Percentiles rank a stretch among this genome's conserved stretches.
phyloP scores from a whole-genome alignment of 495 filamentous ascomycete genomes.

The Neurospora sp. region DNA sequence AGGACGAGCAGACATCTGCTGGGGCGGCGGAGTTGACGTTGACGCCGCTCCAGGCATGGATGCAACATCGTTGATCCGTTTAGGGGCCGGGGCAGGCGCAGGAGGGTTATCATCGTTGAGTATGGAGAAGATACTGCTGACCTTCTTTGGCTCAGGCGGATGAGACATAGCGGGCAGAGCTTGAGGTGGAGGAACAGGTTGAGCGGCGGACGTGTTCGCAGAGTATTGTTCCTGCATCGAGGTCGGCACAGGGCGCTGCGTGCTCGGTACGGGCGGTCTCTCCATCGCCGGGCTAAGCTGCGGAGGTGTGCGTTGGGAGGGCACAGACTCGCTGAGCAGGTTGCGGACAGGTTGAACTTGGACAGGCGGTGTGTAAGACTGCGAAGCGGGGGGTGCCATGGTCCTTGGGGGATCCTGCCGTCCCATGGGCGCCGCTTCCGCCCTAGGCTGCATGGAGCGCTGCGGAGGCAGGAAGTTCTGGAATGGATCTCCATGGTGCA shows the following conservation, averaged over 20 bases:
- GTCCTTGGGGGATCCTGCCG: conserved; percentile 33
- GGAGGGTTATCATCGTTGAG: conserved; percentile 39
- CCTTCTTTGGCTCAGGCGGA: conserved; percentile 30
- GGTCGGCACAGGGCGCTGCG: conserved; percentile 22
- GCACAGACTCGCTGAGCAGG: conserved; percentile 19
- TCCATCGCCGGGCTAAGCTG: conserved; percentile 9
- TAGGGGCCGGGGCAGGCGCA: conserved; percentile 25
- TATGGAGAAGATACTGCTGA: conserved; percentile 39
- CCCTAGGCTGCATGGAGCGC: conserved; percentile 23
- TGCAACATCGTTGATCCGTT: conserved; percentile 31
- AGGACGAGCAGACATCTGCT: conserved; percentile 25
- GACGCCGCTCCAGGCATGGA: conserved; percentile 15
- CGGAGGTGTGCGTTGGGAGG: conserved; percentile 20
- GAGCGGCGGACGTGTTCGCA: conserved; percentile 16
- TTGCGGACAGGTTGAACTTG: conserved; percentile 24
- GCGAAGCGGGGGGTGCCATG: conserved; percentile 20
- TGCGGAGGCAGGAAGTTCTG: conserved; percentile 18
- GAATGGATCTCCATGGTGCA: conserved; percentile 20
- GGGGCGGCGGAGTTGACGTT: conserved; percentile 37
- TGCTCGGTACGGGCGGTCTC: conserved; percentile 16
- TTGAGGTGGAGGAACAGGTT: conserved; percentile 23
- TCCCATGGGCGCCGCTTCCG: conserved; percentile 27
- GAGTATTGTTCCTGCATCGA: conserved; percentile 30
- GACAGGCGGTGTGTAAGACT: conserved; percentile 19
- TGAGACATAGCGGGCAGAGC: conserved; percentile 20